Evolutionary conservation across 345 rosid genomes (phyloP).

Genomic region (Noccaea caerulescens): DNA sequence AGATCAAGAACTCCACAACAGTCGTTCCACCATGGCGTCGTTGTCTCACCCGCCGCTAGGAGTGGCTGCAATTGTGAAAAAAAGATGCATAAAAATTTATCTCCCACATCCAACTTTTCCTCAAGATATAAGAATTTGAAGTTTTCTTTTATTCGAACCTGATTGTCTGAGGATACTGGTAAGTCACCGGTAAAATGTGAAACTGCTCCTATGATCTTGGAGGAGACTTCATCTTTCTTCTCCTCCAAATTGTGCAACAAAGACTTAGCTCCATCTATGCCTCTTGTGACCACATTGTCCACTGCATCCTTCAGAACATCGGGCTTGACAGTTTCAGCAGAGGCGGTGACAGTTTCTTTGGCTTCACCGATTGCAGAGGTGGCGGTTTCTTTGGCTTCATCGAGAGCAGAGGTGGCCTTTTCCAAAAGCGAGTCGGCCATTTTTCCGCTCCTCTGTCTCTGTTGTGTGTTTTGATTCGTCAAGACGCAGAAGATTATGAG

Average conservation of each 20-base stretch:
- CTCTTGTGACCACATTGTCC: slow-evolving; percentile 36
- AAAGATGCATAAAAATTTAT: background rate
- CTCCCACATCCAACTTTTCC: background rate
- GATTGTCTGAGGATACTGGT: slow-evolving; percentile 36
- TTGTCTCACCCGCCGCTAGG: slow-evolving; percentile 20
- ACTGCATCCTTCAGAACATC: slow-evolving; percentile 37
- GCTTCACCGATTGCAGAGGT: slow-evolving; percentile 20
- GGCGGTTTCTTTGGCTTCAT: slow-evolving; percentile 26
- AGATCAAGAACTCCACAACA: slow-evolving; percentile 44
- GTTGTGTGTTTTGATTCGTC: slow-evolving; percentile 3
- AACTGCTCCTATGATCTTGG: slow-evolving; percentile 34
- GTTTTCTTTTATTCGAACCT: slow-evolving; percentile 22
- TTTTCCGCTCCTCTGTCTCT: slow-evolving; percentile 16
- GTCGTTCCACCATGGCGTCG: slow-evolving; percentile 42
- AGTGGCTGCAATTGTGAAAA: slow-evolving; percentile 38
- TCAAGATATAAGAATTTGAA: background rate
- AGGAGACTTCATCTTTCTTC: slow-evolving; percentile 44
- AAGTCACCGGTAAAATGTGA: slow-evolving; percentile 35
- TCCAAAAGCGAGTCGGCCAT: slow-evolving; percentile 33
- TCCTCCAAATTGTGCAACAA: slow-evolving; percentile 38
- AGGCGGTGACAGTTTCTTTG: slow-evolving; percentile 20
- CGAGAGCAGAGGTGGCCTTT: slow-evolving; percentile 39
- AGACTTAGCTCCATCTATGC: slow-evolving; percentile 44
- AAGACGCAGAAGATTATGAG: slow-evolving; percentile 23
- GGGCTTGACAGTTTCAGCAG: slow-evolving; percentile 23